Evolutionary conservation across 2,329 filamentous ascomycete species (phyloP), one percentile per base, ranked within the genome.

Genomic region (Parasarocladium wereldwijsianum): DNA sequence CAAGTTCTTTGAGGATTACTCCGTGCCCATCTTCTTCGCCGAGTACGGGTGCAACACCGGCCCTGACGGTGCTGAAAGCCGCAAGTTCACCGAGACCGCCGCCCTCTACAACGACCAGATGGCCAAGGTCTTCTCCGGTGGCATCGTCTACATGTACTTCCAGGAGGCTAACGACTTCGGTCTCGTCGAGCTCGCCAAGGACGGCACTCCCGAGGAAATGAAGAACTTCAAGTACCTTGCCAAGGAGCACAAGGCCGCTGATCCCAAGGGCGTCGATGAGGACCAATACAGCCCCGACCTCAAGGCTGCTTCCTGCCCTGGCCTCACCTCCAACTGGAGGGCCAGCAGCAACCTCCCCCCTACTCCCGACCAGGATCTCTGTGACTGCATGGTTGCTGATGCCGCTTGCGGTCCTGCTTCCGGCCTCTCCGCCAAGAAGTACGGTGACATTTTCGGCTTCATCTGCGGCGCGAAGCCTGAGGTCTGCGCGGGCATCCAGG

Each of bases 91-190:
- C 36, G 92, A 98, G 54, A 86, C 93, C 24, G 64, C 59, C 25
- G 77, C 80, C 32, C 72, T 98, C 8, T 98, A 81, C 58, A 74
- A 76, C 31, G 50, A 64, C 35, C 51, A 85, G 36, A 98, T 98
- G 90, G 80, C 74, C 17, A 55, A 57, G 8, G 83, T 93, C 47
- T 90, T 90, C 73, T 92, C 82, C 33, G 90, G 90, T 44, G 90
- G 87, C 58, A 93, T 98, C 41, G 85, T 96, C 52, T 98, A 96
- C 70, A 93, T 93, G 84, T 98, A 90, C 65, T 87, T 85, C 62
- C 69, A 93, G 62, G 86, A 93, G 55, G 60, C 47, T 30, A 96
- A 96, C 62, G 63, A 94, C 52, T 98, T 83, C 48, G 90, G 80
- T 56, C 69, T 93, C 25, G 76, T 86, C 36, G 55, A 65, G 35